Conservation (phyloP, 257 asterid genomes). For the Rubia yunnanensis region DNA sequence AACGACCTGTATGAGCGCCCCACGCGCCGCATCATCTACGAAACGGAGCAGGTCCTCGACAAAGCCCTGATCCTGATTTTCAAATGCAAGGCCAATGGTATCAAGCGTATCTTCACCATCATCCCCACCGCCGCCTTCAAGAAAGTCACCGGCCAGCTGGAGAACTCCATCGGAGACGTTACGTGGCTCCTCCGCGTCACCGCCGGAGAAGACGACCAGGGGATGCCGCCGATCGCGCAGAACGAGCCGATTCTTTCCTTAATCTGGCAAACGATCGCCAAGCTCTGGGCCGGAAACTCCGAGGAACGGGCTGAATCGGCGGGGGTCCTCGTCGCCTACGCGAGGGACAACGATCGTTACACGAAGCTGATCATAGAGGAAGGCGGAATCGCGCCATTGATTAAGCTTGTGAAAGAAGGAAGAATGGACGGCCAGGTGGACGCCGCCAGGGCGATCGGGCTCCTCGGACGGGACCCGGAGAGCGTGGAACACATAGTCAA, state of each 20-base stretch:
- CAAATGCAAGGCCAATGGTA: constrained; percentile 57
- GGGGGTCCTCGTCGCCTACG: constrained; percentile 53
- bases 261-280: constrained; percentile 77
- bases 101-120: constrained; percentile 55
- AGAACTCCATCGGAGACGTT: constrained; percentile 63
- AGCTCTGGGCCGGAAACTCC: constrained; percentile 36
- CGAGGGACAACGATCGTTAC: constrained; percentile 67
- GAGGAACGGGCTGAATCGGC: constrained; percentile 66
- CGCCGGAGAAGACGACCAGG: constrained; percentile 52
- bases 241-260: constrained; percentile 66
- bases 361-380: constrained; percentile 71
- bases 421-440: constrained; percentile 63
- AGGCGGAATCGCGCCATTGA: constrained; percentile 63
- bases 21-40: constrained; percentile 73
- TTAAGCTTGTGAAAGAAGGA: constrained; percentile 66
- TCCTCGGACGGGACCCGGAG: constrained; percentile 68
- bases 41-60: constrained; percentile 53
- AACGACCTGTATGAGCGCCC: constrained; percentile 64
- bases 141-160: constrained; percentile 52
- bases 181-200: constrained; percentile 78
- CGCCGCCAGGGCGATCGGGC: constrained; percentile 64
- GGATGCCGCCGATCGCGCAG: constrained; percentile 68
- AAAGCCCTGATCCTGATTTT: constrained; percentile 51
- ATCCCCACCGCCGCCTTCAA: constrained; percentile 45
- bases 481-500: constrained; percentile 64